Conservation (phyloP, 805 yeast species). For the Torulaspora franciscae region DNA sequence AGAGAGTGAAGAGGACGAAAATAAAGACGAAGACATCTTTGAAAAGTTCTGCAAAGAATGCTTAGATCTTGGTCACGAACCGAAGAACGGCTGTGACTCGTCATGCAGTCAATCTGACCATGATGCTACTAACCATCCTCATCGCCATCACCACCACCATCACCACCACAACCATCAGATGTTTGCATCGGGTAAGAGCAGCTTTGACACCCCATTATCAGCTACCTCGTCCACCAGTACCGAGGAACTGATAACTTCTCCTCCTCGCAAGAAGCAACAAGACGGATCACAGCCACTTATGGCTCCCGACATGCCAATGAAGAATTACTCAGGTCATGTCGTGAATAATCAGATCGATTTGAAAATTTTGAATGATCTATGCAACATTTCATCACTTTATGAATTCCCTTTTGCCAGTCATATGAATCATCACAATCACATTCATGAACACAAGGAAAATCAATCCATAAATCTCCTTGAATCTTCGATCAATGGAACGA, state of each 20-base stretch:
- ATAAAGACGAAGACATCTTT: slow-evolving; percentile 26
- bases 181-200: not conserved
- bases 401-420: slow-evolving; percentile 34
- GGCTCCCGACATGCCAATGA: not conserved
- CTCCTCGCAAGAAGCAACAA: not conserved
- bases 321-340: slow-evolving; percentile 20
- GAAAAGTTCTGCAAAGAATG: slow-evolving; percentile 36
- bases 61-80: slow-evolving; percentile 11
- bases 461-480: slow-evolving; percentile 15
- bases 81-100: not conserved
- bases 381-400: slow-evolving; percentile 34
- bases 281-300: not conserved
- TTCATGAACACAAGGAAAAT: slow-evolving; percentile 10
- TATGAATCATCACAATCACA: slow-evolving; percentile 24
- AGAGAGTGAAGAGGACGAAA: slow-evolving; percentile 8
- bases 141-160: slow-evolving; percentile 1
- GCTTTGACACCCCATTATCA: slow-evolving; percentile 9
- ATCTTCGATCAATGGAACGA: slow-evolving; percentile 11
- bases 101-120: slow-evolving; percentile 12
- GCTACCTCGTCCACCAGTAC: slow-evolving; percentile 9
- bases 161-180: slow-evolving; percentile 2
- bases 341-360: slow-evolving; percentile 28
- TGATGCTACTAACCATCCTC: not conserved
- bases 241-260: not conserved
- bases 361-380: slow-evolving; percentile 32